Conservation (phyloP, 768 basidiomycete species). For the Daedaleopsis nitida region DNA sequence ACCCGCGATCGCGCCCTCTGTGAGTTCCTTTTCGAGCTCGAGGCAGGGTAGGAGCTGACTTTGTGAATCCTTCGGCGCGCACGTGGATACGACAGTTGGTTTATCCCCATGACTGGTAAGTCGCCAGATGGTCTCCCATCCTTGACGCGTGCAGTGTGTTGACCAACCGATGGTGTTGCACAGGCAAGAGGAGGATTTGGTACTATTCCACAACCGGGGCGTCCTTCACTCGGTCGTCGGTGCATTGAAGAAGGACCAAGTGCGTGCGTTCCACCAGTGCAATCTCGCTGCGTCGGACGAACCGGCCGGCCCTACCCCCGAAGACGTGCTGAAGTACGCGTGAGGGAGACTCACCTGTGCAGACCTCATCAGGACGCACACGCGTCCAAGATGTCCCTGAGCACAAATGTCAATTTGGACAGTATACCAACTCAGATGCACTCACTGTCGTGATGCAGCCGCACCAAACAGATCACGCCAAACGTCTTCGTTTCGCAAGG, state of each 20-base stretch:
- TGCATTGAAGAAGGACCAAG: constrained; percentile 66
- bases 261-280: constrained; percentile 83
- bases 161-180: neutral
- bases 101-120: constrained; percentile 86
- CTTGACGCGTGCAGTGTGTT: neutral
- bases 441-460: too few species aligned
- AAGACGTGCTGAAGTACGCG: constrained; percentile 67
- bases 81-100: constrained; percentile 60
- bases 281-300: constrained; percentile 80
- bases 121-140: neutral
- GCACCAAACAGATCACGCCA: too few species aligned
- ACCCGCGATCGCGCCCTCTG: constrained; percentile 84
- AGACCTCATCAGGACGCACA: too few species aligned
- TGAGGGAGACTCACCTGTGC: too few species aligned
- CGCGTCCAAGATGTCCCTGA: too few species aligned
- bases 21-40: constrained; percentile 32
- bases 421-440: too few species aligned
- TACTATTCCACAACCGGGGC: constrained; percentile 87
- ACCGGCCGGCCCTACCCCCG: constrained; percentile 65
- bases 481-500: too few species aligned
- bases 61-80: neutral
- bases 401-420: too few species aligned
- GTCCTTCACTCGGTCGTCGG: constrained; percentile 80
- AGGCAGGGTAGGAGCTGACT: constrained; percentile 10
- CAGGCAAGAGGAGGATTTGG: constrained; percentile 68